Conservation (phyloP, 306 rosid species). For the Vigna radiata region DNA sequence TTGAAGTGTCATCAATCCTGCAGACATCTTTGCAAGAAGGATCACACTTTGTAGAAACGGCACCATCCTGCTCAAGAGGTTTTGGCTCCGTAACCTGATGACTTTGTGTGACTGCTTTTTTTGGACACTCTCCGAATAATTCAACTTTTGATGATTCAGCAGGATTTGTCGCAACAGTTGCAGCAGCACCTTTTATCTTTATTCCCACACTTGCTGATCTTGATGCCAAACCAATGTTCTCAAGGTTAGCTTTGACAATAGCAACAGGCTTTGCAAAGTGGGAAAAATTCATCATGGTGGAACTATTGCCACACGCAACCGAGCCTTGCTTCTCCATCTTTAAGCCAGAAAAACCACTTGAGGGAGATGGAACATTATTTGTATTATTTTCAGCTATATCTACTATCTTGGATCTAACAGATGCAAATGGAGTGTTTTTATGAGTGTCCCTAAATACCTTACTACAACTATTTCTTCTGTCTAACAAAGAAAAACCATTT, state of each 20-base stretch:
- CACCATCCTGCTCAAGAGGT: slow-evolving; percentile 49
- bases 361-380: slow-evolving; percentile 50
- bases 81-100: slow-evolving; percentile 48
- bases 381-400: slow-evolving; percentile 52
- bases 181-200: slow-evolving; percentile 52
- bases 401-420: slow-evolving; percentile 51
- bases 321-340: slow-evolving; percentile 55
- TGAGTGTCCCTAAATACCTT: slow-evolving; percentile 53
- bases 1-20: slow-evolving; percentile 50
- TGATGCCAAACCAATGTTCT: slow-evolving; percentile 45
- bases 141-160: slow-evolving; percentile 45
- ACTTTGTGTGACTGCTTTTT: slow-evolving; percentile 44
- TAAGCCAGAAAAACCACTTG: slow-evolving; percentile 50
- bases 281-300: slow-evolving; percentile 68
- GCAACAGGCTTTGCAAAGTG: slow-evolving; percentile 81
- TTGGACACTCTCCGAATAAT: slow-evolving; percentile 44
- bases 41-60: slow-evolving; percentile 48
- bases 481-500: slow-evolving; percentile 49
- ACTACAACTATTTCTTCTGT: slow-evolving; percentile 50
- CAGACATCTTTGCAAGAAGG: slow-evolving; percentile 50
- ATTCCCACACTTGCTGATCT: slow-evolving; percentile 45
- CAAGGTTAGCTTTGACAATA: slow-evolving; percentile 62
- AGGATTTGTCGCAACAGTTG: slow-evolving; percentile 45
- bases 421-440: slow-evolving; percentile 49
- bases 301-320: slow-evolving; percentile 46